These are phyloP conservation scores for Sutorius australiensis DNA, from an alignment of 768 basidiomycete genomes.

Conservation along the genomic window DNA sequence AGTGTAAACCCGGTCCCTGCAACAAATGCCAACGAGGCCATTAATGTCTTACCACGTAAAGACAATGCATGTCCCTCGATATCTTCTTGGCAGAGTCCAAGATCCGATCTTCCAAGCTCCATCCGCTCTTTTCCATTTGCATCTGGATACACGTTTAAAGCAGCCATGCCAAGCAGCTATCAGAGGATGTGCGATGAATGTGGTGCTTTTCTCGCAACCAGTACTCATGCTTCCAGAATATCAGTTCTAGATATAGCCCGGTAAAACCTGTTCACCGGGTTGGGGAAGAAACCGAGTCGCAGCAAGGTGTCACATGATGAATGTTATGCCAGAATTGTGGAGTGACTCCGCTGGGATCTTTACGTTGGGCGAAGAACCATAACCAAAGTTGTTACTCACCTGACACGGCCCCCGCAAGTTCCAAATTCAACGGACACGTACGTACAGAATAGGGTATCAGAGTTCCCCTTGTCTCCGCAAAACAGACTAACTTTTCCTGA, in stretches of 20 bases:
- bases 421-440: neutral
- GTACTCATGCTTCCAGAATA: neutral
- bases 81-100: slow-evolving; percentile 7
- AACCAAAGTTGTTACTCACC: slow-evolving; percentile 3
- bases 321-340: neutral
- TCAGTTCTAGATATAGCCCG: slow-evolving; percentile 7
- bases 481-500: neutral
- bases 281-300: neutral
- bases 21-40: slow-evolving; percentile 50
- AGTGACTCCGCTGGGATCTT: neutral
- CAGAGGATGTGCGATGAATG: neutral
- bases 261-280: slow-evolving; percentile 1
- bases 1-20: slow-evolving; percentile 58
- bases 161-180: slow-evolving; percentile 4
- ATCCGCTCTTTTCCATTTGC: slow-evolving; percentile 10
- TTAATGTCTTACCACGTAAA: slow-evolving; percentile 38
- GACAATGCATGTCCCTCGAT: slow-evolving; percentile 11
- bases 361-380: slow-evolving; percentile 1
- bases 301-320: slow-evolving; percentile 7
- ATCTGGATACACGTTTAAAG: neutral
- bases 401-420: slow-evolving; percentile 1
- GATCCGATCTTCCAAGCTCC: neutral
- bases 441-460: neutral
- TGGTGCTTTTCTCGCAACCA: neutral
- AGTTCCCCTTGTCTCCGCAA: slow-evolving; percentile 9